Evolutionary conservation across 2,329 filamentous ascomycete species (phyloP), one percentile per base, ranked within the genome.

Genomic region (Whalleya microplaca): DNA sequence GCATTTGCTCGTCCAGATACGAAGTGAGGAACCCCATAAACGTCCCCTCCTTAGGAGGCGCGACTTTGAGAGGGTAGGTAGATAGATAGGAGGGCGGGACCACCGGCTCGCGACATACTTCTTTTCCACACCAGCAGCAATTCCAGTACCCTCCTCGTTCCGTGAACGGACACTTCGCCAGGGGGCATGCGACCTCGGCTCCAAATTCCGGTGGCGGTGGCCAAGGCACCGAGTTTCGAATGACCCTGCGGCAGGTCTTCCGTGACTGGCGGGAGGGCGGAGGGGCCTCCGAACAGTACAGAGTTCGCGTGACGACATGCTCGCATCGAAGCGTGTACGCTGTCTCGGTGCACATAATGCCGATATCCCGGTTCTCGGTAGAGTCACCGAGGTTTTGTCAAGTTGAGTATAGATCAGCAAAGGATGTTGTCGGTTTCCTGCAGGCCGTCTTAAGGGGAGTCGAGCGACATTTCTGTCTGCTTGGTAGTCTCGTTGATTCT

Each of bases 71-170:
- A n/a, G n/a, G n/a, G n/a, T n/a, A n/a, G n/a, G n/a, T n/a, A n/a
- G n/a, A n/a, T n/a, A n/a, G n/a, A n/a, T n/a, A 12, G 32, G 8
- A 16, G 32, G 8, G 9, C 14, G 7, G 32, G 9, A 3, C 32
- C 14, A 37, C 32, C 32, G 32, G 32, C 10, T 37, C 32, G 4
- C 9, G 32, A 37, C 32, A 8, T 37, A 37, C 32, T 37, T 37
- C 72, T 64, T 82, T 82, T 23, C 80, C 80, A 55, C 80, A 83
- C 80, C 79, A 83, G 68, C 80, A 83, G 69, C 80, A 83, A 68
- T 81, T 80, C 81, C 81, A 84, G 59, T 69, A 75, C 29, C 80
- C 73, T 54, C 79, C 76, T 55, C 77, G 76, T 46, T 71, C 69
- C 69, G 81, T 79, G 62, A 80, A 83, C 7, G 81, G 79, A 52